Base-by-base conservation (phyloP, 2,329 filamentous ascomycete genomes). In the Cryoendolithus antarcticus region DNA sequence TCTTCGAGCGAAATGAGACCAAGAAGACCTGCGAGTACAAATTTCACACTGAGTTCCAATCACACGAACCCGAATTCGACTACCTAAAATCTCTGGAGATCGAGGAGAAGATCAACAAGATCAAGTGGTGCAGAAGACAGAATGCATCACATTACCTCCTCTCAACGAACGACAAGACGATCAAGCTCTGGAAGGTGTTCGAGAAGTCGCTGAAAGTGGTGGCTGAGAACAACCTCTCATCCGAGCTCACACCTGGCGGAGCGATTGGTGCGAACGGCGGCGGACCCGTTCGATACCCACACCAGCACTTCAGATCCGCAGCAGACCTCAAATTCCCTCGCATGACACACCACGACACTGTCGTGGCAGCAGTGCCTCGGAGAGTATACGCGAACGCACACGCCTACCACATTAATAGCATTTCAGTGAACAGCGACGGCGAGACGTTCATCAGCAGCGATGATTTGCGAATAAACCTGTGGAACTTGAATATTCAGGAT, bases 21-120 rank as follows among this genome's bases (percentile, higher is more conserved):
- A 96, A 98, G 79, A 98, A 96, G 77, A 96, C 91, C 37, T 98
- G 91, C 76, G 91, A 98, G 66, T 98, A 98, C 74, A 98, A 96
- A 65, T 98, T 98, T 64, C 91, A 98, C 65, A 98, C 91, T 62
- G 91, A 98, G 61, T 98, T 98, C 57, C 91, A 98, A 70, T 98
- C 91, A 54, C 91, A 98, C 69, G 91, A 98, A 62, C 91, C 91
- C 47, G 91, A 98, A 65, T 98, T 98, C 65, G 91, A 98, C 65
- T 98, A 98, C 63, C 77, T 98, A 50, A 98, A 98, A 67, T 98
- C 91, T 29, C 75, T 98, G 53, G 91, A 98, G 66, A 98, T 98
- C 59, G 91, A 98, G 73, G 91, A 98, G 67, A 98, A 98, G 71
- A 98, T 98, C 74, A 98, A 98, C 75, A 98, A 98, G 73, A 98